Conservation (phyloP, 1,139 yeast genomes). For the Candida buenavistaensis region DNA sequence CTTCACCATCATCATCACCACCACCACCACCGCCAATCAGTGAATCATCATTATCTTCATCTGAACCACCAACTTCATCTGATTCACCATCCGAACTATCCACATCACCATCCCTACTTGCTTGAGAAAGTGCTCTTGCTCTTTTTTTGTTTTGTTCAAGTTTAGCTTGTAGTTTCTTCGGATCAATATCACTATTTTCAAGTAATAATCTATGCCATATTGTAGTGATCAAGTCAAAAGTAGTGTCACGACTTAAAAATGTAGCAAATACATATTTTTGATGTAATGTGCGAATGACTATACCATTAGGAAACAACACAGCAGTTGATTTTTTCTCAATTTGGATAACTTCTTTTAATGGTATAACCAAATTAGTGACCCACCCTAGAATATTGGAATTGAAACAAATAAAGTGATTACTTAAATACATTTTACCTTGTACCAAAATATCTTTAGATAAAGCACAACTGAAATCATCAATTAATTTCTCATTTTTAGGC, state of each 20-base stretch:
- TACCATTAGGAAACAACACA: constrained; percentile 72
- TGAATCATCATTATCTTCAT: constrained; percentile 10
- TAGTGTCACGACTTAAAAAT: constrained; percentile 64
- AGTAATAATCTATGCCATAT: constrained; percentile 56
- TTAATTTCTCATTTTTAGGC: constrained; percentile 51
- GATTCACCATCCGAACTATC: constrained; percentile 7
- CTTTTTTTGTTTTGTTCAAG: constrained; percentile 15
- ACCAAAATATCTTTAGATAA: constrained; percentile 66
- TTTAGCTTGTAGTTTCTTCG: constrained; percentile 16
- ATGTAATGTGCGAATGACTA: constrained; percentile 68
- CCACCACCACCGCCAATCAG: constrained; percentile 8
- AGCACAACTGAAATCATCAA: constrained; percentile 74
- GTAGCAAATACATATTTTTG: constrained; percentile 74
- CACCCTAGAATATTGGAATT: constrained; percentile 75
- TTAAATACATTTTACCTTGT: constrained; percentile 69
- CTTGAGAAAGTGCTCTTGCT: constrained; percentile 8
- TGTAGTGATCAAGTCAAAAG: constrained; percentile 59
- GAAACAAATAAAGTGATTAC: constrained; percentile 61
- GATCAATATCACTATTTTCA: constrained; percentile 25
- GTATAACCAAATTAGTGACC: constrained; percentile 66
- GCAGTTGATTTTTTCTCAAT: constrained; percentile 74
- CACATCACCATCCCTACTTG: constrained; percentile 9
- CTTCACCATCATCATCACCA: constrained; percentile 11
- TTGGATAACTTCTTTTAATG: constrained; percentile 67
- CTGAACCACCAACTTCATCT: constrained; percentile 8